A percentile compares a stretch with the other conserved stretches of the same genome.
These are phyloP conservation scores for Fusarium clavum DNA, from an alignment of 2,329 filamentous ascomycete species.

Conservation along the genomic window DNA sequence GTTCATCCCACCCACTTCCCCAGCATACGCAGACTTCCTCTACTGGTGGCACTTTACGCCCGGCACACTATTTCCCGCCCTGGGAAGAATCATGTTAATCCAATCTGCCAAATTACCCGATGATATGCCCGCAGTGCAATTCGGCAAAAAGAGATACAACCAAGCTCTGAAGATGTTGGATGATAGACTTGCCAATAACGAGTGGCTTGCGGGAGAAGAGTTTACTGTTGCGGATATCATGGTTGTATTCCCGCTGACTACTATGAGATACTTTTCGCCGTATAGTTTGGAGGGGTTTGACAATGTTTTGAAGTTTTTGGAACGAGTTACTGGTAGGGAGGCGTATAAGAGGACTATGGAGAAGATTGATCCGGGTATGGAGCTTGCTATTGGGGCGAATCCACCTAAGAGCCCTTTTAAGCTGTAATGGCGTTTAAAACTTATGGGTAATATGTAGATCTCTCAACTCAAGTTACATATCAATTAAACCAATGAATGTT, in stretches of 20 bases:
- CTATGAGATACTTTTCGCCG: slow-evolving; percentile 65
- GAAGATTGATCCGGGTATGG: slow-evolving; percentile 62
- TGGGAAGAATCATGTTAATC: slow-evolving; percentile 55
- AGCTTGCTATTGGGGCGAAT: slow-evolving; percentile 47
- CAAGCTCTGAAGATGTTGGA: slow-evolving; percentile 63
- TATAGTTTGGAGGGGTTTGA: slow-evolving; percentile 56
- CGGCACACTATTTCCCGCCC: slow-evolving; percentile 55
- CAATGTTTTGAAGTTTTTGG: slow-evolving; percentile 59
- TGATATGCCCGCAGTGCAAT: slow-evolving; percentile 46
- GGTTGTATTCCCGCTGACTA: slow-evolving; percentile 70
- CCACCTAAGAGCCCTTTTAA: slow-evolving; percentile 24
- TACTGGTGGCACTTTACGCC: slow-evolving; percentile 73
- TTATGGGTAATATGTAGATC: neutral
- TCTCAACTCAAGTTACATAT: neutral
- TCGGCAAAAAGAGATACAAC: slow-evolving; percentile 50
- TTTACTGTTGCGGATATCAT: slow-evolving; percentile 76
- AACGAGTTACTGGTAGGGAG: slow-evolving; percentile 57
- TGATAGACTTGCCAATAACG: slow-evolving; percentile 57
- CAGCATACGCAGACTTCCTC: slow-evolving; percentile 69
- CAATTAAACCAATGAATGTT: neutral
- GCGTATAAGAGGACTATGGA: slow-evolving; percentile 61
- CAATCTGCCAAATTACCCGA: neutral
- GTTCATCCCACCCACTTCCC: slow-evolving; percentile 56
- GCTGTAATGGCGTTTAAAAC: neutral
- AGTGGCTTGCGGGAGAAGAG: slow-evolving; percentile 69